Base-by-base conservation (phyloP, 202 grass and related monocot genomes). In the Schoenoplectus triqueter region DNA sequence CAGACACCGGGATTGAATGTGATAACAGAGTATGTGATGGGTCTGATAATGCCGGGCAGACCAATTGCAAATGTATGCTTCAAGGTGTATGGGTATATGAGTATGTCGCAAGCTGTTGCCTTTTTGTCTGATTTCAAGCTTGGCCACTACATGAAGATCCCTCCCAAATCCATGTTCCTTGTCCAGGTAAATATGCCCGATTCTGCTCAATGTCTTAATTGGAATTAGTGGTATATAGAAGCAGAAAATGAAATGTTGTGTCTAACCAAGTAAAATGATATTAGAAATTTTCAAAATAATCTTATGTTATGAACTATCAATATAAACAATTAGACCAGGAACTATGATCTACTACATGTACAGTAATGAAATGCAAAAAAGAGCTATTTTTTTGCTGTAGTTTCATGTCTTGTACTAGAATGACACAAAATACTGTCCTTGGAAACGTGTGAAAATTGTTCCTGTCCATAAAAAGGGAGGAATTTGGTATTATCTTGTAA, bases 91-190 rank as follows among this genome's bases (percentile, higher is more conserved):
- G 92, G 95, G 39, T 91, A 93, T 66, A 94, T 97, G 95, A 97
- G 95, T 84, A 94, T 94, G 92, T 65, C 56, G 8, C 90, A 97
- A 74, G 92, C 92, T 2, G 49, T 97, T 17, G 75, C 90, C 42
- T 97, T 97, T 71, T 90, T 97, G 46, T 80, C 92, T 1, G 95
- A 97, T 85, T 97, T 97, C 79, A 97, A 97, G 80, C 95, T 97
- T n/a, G 95, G 95, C 6, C 95, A 97, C 77, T 97, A 97, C 62
- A 97, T 94, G 95, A 97, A 97, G 85, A 94, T 97, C 73, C 95
- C 95, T 48, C 92, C 95, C 14, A 90, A 67, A 80, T 97, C 92
- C 13, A 97, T 97, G 95, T 97, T 97, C 74, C 82, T 97, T 41
- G 92, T 97, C 88, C 92, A 97, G 92, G 94, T 94, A 85, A 56